Conservation (phyloP, 495 filamentous ascomycete species). For the Penicillium antarcticum region DNA sequence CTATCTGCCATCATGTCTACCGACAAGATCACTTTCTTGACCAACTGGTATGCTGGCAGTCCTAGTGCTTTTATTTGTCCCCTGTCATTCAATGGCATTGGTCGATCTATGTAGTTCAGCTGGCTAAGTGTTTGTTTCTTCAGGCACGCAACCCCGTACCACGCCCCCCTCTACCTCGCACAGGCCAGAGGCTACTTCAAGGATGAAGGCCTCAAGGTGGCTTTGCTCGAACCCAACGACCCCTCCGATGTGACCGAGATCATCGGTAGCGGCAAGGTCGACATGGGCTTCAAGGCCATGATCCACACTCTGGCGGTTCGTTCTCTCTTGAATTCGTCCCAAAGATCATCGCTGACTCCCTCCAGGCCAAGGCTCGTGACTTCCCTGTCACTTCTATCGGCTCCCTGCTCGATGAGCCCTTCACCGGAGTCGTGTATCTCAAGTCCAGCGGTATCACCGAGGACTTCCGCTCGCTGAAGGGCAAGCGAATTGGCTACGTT, state of each 20-base stretch:
- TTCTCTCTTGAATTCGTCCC: neutral
- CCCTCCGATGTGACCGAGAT: constrained; percentile 70
- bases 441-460: constrained; percentile 66
- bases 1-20: constrained; percentile 56
- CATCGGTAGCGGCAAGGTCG: constrained; percentile 66
- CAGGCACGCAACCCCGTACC: constrained; percentile 72
- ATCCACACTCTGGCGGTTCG: constrained; percentile 66
- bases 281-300: constrained; percentile 75
- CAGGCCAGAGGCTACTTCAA: constrained; percentile 68
- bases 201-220: constrained; percentile 67
- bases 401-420: constrained; percentile 67
- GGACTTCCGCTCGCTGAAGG: constrained; percentile 59
- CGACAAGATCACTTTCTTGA: constrained; percentile 73
- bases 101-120: neutral
- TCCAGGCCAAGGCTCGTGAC: constrained; percentile 62
- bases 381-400: constrained; percentile 67
- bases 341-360: neutral
- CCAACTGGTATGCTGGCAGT: constrained; percentile 57
- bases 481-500: constrained; percentile 68
- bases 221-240: constrained; percentile 68
- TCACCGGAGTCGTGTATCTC: constrained; percentile 69
- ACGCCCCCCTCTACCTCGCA: constrained; percentile 67
- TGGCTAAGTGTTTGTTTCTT: constrained; percentile 24
- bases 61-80: neutral
- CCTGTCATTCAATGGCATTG: neutral